These are phyloP conservation scores for Pseudovirgaria hyperparasitica DNA, from an alignment of 2,329 filamentous ascomycete species.

Conservation along the genomic window DNA sequence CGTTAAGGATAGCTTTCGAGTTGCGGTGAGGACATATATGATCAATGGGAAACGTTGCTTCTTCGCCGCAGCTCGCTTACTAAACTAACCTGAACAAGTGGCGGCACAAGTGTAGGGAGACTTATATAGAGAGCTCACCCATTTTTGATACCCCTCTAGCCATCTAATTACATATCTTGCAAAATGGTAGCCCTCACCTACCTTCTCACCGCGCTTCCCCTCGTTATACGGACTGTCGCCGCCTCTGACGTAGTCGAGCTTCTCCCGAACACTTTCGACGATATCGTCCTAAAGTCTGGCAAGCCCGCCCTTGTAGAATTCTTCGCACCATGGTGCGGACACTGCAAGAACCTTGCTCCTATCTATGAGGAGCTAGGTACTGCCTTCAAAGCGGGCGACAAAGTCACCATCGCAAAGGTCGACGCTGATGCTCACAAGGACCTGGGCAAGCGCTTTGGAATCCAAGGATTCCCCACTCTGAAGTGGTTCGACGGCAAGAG, in stretches of 20 bases:
- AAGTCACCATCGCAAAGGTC: slow-evolving; percentile 85
- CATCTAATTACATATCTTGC: no score
- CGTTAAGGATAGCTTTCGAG: no score
- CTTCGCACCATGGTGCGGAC: slow-evolving; percentile 97
- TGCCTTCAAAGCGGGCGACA: slow-evolving; percentile 59
- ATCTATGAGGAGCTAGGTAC: slow-evolving; percentile 82
- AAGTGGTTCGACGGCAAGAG: slow-evolving; percentile 98
- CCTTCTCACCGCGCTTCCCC: no score
- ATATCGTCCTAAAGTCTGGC: slow-evolving; percentile 75
- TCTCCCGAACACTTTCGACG: slow-evolving; percentile 81
- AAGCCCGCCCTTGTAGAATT: slow-evolving; percentile 97
- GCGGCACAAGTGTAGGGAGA: no score
- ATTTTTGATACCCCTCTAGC: no score
- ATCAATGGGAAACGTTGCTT: no score
- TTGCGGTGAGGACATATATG: no score
- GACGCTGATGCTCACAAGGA: slow-evolving; percentile 82
- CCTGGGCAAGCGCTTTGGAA: slow-evolving; percentile 72
- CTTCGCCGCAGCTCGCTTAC: no score
- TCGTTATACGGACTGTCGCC: no score
- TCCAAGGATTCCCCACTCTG: slow-evolving; percentile 91
- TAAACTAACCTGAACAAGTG: no score
- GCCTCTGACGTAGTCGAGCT: slow-evolving; percentile 83
- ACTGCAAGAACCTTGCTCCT: slow-evolving; percentile 96
- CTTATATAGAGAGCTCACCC: no score
- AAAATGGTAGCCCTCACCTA: no score